Conservation (phyloP, 2,329 filamentous ascomycete genomes). For the Arthrobotrys iridis region DNA sequence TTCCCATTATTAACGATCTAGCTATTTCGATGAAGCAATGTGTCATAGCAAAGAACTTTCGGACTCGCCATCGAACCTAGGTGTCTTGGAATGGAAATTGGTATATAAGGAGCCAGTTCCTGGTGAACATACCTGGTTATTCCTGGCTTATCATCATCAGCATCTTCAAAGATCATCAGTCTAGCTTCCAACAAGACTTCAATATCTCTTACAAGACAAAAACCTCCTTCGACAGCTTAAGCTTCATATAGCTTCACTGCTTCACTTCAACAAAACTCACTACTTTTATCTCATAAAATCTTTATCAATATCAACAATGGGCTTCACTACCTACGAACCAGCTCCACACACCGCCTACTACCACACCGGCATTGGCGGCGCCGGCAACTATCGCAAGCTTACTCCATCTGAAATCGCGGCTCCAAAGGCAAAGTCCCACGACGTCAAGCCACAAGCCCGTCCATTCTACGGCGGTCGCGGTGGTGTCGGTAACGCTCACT, state of each 20-base stretch:
- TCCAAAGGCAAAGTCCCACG: conserved; percentile 64
- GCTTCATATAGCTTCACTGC: conserved; percentile 29
- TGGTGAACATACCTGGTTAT: conserved; percentile 27
- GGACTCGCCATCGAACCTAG: conserved; percentile 23
- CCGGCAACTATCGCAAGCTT: conserved; percentile 67
- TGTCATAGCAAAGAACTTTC: conserved; percentile 49
- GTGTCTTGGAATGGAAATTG: conserved; percentile 44
- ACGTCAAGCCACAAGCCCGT: conserved; percentile 62
- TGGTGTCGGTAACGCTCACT: conserved; percentile 73
- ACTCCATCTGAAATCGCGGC: conserved; percentile 66
- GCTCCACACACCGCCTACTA: conserved; percentile 64
- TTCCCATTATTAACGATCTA: conserved; percentile 51
- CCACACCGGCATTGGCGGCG: conserved; percentile 66
- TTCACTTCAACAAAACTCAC: conserved; percentile 1
- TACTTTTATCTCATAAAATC: conserved; percentile 29
- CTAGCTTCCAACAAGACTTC: conserved; percentile 28
- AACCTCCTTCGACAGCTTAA: conserved; percentile 29
- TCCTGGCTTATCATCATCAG: conserved; percentile 52
- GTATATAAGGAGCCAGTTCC: conserved; percentile 50
- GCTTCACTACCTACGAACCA: conserved; percentile 67
- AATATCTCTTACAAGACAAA: conserved; percentile 26
- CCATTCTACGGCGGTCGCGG: conserved; percentile 74
- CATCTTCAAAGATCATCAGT: conserved; percentile 38
- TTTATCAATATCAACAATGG: conserved; percentile 55
- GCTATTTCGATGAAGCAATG: conserved; percentile 43